Evolutionary conservation across 1,284 basidiomycete species (phyloP).

Genomic region (Irpex sp.): DNA sequence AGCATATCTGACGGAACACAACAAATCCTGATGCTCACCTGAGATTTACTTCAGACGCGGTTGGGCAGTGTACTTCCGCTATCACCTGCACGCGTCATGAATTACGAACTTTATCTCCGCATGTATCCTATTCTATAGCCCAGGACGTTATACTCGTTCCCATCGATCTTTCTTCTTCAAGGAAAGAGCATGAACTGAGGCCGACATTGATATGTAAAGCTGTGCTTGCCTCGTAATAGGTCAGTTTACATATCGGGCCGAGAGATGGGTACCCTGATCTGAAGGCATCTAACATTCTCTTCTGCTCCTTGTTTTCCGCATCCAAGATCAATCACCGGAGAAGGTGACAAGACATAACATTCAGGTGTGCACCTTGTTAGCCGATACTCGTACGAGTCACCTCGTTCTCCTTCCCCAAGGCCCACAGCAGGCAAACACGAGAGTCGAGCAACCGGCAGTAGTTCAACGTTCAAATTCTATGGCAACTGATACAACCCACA

Average conservation of each 20-base stretch:
- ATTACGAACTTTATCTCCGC: not conserved
- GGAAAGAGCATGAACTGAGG: not conserved
- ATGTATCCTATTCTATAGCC: not conserved
- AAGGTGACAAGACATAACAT: too few relatives aligned
- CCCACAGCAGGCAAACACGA: too few relatives aligned
- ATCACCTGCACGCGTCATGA: not conserved
- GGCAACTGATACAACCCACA: too few relatives aligned
- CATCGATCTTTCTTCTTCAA: not conserved
- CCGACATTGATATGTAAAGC: not conserved
- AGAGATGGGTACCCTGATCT: not conserved
- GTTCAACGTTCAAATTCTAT: too few relatives aligned
- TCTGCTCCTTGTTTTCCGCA: not conserved
- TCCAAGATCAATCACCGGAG: too few relatives aligned
- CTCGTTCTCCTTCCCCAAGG: too few relatives aligned
- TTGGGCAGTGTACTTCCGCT: not conserved
- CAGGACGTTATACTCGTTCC: not conserved
- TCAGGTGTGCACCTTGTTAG: too few relatives aligned
- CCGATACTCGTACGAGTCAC: too few relatives aligned
- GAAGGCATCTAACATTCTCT: not conserved
- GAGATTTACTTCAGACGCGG: not conserved
- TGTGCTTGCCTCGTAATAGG: not conserved
- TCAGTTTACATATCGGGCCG: not conserved
- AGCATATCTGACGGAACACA: not conserved
- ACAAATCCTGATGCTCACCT: not conserved
- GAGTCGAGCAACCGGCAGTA: too few relatives aligned